Conservation (phyloP, 495 filamentous ascomycete genomes). For the Evernia prunastri region DNA sequence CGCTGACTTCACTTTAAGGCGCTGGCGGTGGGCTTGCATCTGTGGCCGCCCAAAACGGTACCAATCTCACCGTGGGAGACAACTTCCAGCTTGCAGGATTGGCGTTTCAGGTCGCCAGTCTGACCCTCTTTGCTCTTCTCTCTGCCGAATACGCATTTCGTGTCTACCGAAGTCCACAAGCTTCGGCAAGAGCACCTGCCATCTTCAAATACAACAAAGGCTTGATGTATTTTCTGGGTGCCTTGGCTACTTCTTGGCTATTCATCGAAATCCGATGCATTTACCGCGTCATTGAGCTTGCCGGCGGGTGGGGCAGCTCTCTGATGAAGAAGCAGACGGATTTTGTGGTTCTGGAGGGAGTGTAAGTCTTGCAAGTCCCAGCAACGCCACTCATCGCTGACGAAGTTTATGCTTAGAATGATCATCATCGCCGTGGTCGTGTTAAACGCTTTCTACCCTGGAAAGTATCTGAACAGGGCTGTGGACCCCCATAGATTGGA, state of each 20-base stretch:
- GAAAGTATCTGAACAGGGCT: slow-evolving; percentile 25
- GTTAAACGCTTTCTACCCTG: slow-evolving; percentile 54
- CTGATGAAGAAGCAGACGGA: slow-evolving; percentile 48
- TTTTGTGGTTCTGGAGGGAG: slow-evolving; percentile 59
- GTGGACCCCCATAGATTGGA: slow-evolving; percentile 5
- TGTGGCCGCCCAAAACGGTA: slow-evolving; percentile 35
- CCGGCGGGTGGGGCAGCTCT: slow-evolving; percentile 31
- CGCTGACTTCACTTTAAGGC: slow-evolving; percentile 27
- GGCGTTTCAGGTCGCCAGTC: slow-evolving; percentile 57
- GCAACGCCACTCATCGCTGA: slow-evolving; percentile 41
- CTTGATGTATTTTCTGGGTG: slow-evolving; percentile 34
- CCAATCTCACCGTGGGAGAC: slow-evolving; percentile 43
- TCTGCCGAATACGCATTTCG: slow-evolving; percentile 40
- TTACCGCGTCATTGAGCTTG: slow-evolving; percentile 35
- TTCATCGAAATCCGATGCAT: slow-evolving; percentile 32
- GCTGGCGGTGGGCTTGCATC: slow-evolving; percentile 57
- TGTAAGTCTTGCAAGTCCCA: slow-evolving; percentile 39
- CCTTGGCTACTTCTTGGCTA: slow-evolving; percentile 28
- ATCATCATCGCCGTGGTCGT: slow-evolving; percentile 47
- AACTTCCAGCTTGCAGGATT: slow-evolving; percentile 64
- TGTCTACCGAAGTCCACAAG: slow-evolving; percentile 8
- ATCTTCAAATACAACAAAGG: slow-evolving; percentile 28
- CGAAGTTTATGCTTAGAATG: slow-evolving; percentile 33
- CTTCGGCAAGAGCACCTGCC: slow-evolving; percentile 7
- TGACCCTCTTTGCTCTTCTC: slow-evolving; percentile 50